These are phyloP conservation scores for Yamadazyma sp. DNA, from an alignment of 805 yeast species.

Conservation along the genomic window DNA sequence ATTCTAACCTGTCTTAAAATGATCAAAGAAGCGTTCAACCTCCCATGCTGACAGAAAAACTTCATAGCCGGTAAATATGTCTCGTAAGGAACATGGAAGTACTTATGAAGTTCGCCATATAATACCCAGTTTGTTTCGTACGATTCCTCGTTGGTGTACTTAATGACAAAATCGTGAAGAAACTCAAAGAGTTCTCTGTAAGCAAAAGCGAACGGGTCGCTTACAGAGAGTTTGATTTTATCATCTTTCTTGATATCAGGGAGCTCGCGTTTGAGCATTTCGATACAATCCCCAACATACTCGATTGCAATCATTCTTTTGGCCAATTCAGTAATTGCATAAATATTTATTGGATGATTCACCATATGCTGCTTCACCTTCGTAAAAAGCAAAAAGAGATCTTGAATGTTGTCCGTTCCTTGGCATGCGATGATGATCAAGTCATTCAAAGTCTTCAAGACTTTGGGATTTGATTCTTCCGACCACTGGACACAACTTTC, in stretches of 20 bases:
- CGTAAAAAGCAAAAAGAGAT: constrained; percentile 32
- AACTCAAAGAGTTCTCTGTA: constrained; percentile 29
- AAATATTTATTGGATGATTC: constrained; percentile 25
- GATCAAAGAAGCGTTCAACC: constrained; percentile 62
- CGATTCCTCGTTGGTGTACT: constrained; percentile 29
- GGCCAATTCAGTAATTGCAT: constrained; percentile 29
- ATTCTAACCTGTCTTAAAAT: constrained; percentile 62
- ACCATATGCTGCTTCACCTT: constrained; percentile 38
- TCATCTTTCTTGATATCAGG: constrained; percentile 35
- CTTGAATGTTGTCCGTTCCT: constrained; percentile 26
- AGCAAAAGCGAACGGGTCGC: constrained; percentile 22
- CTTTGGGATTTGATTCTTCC: constrained; percentile 27
- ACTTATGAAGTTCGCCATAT: constrained; percentile 55
- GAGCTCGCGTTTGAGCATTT: constrained; percentile 40
- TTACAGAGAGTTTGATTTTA: constrained; percentile 25
- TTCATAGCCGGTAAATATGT: constrained; percentile 58
- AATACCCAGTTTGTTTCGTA: constrained; percentile 56
- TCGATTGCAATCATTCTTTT: constrained; percentile 31
- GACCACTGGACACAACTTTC: constrained; percentile 24
- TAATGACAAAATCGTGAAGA: constrained; percentile 31
- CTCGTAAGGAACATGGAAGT: constrained; percentile 58
- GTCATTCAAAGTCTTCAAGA: constrained; percentile 44
- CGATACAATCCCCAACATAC: constrained; percentile 42
- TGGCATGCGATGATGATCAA: constrained; percentile 39
- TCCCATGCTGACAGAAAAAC: constrained; percentile 51